Evolutionary conservation across 768 basidiomycete genomes (phyloP), one percentile per base, ranked within the genome.

Genomic region (Cystobasidium onofrii): DNA sequence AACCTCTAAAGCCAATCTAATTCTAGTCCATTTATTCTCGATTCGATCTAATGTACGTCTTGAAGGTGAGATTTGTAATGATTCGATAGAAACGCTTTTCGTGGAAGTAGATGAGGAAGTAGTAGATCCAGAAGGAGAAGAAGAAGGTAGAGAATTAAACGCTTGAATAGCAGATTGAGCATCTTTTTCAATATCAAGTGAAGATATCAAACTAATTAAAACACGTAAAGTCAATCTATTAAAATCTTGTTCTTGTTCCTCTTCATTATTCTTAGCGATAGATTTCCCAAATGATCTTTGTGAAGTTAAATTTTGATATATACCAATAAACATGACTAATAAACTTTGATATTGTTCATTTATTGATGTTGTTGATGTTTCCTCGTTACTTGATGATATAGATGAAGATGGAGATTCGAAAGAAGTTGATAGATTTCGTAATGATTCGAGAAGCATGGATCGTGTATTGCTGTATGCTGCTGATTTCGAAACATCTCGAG

Each of bases 381-480:
- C n/a, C n/a, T 46, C 27, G 25, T 9, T 23, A 29, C 20, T 18
- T 67, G 25, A 6, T 31, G 44, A 10, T 67, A 20, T 17, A 17
- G 46, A 50, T 17, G 46, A 50, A 50, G 46, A 43, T 18, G 41
- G 18, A 18, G 41, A 50, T 34, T 34, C 50, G 50, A 34, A 31
- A 41, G 39, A 25, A 20, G n/a, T 9, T 50, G 65, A 67, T 7
- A 55, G 13, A 52, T 71, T 55, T 10, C 69, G 69, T 18, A 71
- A 31, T 10, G 36, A 25, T 36, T 55, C 69, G 4, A 60, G 69
- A 29, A 71, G 69, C 69, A 71, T 71, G 1, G 7, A 2, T 6
- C 69, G 23, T 18, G 69, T 71, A 31, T 71, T 71, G 33, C 50
- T 39, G 41, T 71, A 46, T 1, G 69, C 69, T 34, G 69, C 69